phyloP scores from a whole-genome alignment of 441 rosid genomes.

The Theobroma grandiflorum region DNA sequence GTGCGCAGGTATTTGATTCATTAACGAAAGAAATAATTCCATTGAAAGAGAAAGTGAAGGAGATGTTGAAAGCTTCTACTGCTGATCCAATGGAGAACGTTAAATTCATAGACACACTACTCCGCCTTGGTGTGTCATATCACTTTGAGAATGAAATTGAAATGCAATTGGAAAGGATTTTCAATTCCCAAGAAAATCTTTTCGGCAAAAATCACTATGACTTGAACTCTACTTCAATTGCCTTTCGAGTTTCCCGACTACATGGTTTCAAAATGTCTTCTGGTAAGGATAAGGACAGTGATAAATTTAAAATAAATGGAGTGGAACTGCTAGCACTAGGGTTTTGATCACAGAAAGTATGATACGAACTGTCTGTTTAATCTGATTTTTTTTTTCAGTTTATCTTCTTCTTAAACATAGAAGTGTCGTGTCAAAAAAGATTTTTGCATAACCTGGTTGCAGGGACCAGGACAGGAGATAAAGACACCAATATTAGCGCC shows the following conservation, averaged over 20 bases:
- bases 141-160: slow-evolving; percentile 5
- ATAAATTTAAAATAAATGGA: no score
- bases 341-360: no score
- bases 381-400: no score
- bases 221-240: neutral
- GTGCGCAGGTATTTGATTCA: neutral
- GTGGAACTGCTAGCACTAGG: no score
- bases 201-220: neutral
- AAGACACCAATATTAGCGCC: no score
- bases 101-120: slow-evolving; percentile 8
- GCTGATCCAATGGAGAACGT: neutral
- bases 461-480: no score
- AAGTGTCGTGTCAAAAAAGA: no score
- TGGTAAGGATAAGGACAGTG: neutral
- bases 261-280: slow-evolving; percentile 10
- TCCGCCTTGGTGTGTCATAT: slow-evolving; percentile 22
- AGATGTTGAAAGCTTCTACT: neutral
- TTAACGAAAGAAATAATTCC: neutral
- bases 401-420: no score
- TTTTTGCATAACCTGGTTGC: no score
- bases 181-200: neutral
- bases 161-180: neutral
- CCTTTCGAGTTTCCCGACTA: slow-evolving; percentile 2
- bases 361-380: no score
- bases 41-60: neutral